These are phyloP conservation scores for Nannizzia gypsea DNA, from an alignment of 2,329 filamentous ascomycete species.

Conservation along the genomic window DNA sequence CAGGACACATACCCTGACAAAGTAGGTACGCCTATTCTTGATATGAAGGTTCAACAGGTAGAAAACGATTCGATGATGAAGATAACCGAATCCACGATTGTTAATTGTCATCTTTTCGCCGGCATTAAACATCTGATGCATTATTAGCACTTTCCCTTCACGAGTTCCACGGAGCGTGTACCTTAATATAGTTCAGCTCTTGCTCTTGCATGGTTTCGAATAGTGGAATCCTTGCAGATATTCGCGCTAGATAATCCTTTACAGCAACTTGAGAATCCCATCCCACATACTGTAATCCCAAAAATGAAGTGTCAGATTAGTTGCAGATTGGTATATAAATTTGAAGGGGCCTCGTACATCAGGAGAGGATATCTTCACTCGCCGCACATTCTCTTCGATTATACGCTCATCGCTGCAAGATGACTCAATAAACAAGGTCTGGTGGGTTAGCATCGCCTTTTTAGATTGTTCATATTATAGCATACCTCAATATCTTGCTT, in stretches of 20 bases:
- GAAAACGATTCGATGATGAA: slow-evolving; percentile 95
- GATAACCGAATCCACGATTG: slow-evolving; percentile 90
- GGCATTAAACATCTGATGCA: slow-evolving; percentile 78
- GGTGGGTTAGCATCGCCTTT: slow-evolving; percentile 9
- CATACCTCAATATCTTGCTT: slow-evolving; percentile 84
- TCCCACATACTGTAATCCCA: slow-evolving; percentile 55
- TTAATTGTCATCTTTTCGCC: slow-evolving; percentile 90
- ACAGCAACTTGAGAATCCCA: slow-evolving; percentile 91
- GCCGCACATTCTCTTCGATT: slow-evolving; percentile 89
- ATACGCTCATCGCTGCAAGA: slow-evolving; percentile 88
- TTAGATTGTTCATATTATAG: neutral
- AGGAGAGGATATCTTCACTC: slow-evolving; percentile 94
- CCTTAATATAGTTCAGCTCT: slow-evolving; percentile 91
- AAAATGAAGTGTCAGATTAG: neutral
- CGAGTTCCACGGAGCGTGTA: slow-evolving; percentile 14
- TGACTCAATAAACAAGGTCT: slow-evolving; percentile 95
- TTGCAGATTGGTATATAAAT: neutral
- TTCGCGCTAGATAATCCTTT: slow-evolving; percentile 77
- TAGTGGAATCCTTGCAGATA: slow-evolving; percentile 82
- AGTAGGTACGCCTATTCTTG: slow-evolving; percentile 87
- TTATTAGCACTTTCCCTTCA: neutral
- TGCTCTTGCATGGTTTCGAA: slow-evolving; percentile 94
- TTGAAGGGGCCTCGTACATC: slow-evolving; percentile 52
- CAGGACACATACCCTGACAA: slow-evolving; percentile 50
- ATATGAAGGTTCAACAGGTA: slow-evolving; percentile 97